Evolutionary conservation across 306 rosid genomes (phyloP), one percentile per base, ranked within the genome.

Genomic region (Trichosanthes cucumerina): DNA sequence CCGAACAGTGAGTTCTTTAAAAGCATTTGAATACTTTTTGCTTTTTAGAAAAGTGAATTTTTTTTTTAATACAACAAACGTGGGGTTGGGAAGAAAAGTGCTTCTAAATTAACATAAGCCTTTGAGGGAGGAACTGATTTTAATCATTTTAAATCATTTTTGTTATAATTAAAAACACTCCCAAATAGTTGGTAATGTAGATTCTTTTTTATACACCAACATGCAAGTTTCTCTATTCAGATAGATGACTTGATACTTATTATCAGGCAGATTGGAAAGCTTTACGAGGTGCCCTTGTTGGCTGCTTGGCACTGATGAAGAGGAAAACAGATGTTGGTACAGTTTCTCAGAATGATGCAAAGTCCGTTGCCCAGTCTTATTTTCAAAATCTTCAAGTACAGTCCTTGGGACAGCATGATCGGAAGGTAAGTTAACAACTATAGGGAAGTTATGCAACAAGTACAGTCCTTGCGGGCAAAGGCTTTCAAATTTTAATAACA

Each of bases 211-310:
- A 56, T 54, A 54, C 68, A 8, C 52, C 43, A 53, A 8, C 26
- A 49, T 26, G 41, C 39, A 59, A 60, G 28, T 21, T 8, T 44
- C 77, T 63, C 16, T 41, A 53, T 68, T 74, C 76, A 58, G 80
- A 47, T 76, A 18, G 83, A 75, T 69, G 70, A 80, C 62, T 26
- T 63, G 81, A 49, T 80, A 39, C 77, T 73, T 79, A 73, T 21
- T 78, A 86, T 91, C 93, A 95, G 99, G 96, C 91, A 89, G 97
- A 95, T 87, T 95, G 99, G 99, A 92, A 87, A 87, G 97, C 97
- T 80, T 85, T 92, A 81, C 90, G 91, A 38, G 99, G 97, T 83
- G 97, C 97, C 70, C 93, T 95, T 80, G 86, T 95, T 82, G 99
- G 99, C 77, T 95, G 96, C 90, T 90, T 92, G 88, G 90, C 94